Evolutionary conservation across 805 yeast genomes (phyloP).

Genomic region (Teunomyces funiuensis): DNA sequence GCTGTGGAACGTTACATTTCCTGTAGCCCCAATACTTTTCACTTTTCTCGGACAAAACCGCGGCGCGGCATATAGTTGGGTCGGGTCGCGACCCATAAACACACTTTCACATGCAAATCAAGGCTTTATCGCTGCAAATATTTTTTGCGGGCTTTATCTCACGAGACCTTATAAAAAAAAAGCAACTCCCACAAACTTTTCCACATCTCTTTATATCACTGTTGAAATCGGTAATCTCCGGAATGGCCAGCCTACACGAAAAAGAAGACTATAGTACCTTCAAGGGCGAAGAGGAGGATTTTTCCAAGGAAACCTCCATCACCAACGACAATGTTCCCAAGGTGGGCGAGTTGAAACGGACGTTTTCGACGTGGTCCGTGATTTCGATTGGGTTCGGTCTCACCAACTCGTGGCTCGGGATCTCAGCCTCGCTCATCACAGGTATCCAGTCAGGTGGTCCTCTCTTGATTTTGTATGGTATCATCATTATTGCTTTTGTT

Average conservation of each 20-base stretch:
- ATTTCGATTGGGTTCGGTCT: slow-evolving; percentile 43
- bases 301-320: neutral
- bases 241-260: too few relatives aligned
- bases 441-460: slow-evolving; percentile 46
- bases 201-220: neutral
- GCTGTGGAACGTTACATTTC: too few relatives aligned
- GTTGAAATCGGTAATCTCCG: too few relatives aligned
- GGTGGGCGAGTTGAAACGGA: slow-evolving; percentile 29
- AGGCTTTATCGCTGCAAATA: neutral
- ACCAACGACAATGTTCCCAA: neutral
- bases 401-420: slow-evolving; percentile 46
- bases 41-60: too few relatives aligned
- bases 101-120: slow-evolving; percentile 4
- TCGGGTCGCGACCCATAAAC: too few relatives aligned
- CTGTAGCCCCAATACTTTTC: too few relatives aligned
- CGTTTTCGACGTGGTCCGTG: slow-evolving; percentile 39
- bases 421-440: slow-evolving; percentile 39
- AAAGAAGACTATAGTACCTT: neutral
- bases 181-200: neutral
- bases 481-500: slow-evolving; percentile 36
- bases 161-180: slow-evolving; percentile 2
- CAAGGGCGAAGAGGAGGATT: neutral
- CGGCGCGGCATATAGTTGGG: too few relatives aligned
- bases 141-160: neutral
- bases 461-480: slow-evolving; percentile 39